A percentile compares a stretch with the other conserved stretches of the same genome.
These are phyloP conservation scores for Aspergillus niger DNA, from an alignment of 2,329 filamentous ascomycete genomes.

Conservation along the genomic window DNA sequence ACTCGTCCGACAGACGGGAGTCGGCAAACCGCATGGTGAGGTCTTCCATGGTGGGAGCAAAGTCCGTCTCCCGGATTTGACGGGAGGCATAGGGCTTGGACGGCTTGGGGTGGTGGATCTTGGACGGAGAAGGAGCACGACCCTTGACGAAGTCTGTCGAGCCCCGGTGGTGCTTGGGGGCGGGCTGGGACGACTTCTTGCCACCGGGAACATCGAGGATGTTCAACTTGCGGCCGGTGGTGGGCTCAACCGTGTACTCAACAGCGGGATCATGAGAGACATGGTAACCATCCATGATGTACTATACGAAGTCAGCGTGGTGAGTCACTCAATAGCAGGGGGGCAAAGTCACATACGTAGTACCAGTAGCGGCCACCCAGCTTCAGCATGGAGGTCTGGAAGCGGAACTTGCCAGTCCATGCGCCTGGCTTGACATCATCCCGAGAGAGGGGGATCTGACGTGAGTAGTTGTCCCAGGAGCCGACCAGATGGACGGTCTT, in stretches of 20 bases:
- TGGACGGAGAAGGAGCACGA: slow-evolving; percentile 80
- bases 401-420: slow-evolving; percentile 96
- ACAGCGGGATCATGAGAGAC: slow-evolving; percentile 94
- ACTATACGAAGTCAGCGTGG: slow-evolving; percentile 41
- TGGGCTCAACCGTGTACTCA: slow-evolving; percentile 87
- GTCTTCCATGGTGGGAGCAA: slow-evolving; percentile 75
- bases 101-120: slow-evolving; percentile 90
- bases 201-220: slow-evolving; percentile 83
- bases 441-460: slow-evolving; percentile 91
- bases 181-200: slow-evolving; percentile 45
- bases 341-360: slow-evolving; percentile 61
- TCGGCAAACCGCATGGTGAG: slow-evolving; percentile 75
- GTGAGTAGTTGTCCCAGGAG: slow-evolving; percentile 96
- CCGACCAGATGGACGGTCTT: slow-evolving; percentile 97
- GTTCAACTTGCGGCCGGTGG: slow-evolving; percentile 95
- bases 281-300: slow-evolving; percentile 99
- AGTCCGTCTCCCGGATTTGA: slow-evolving; percentile 81
- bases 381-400: slow-evolving; percentile 83
- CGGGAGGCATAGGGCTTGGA: slow-evolving; percentile 84
- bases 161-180: slow-evolving; percentile 45
- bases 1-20: slow-evolving; percentile 70
- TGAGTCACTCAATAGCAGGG: no score
- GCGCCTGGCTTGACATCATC: slow-evolving; percentile 83
- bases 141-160: slow-evolving; percentile 78
- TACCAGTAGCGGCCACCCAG: slow-evolving; percentile 97